Conservation (phyloP, 345 rosid species). For the Salix koriyanagi region DNA sequence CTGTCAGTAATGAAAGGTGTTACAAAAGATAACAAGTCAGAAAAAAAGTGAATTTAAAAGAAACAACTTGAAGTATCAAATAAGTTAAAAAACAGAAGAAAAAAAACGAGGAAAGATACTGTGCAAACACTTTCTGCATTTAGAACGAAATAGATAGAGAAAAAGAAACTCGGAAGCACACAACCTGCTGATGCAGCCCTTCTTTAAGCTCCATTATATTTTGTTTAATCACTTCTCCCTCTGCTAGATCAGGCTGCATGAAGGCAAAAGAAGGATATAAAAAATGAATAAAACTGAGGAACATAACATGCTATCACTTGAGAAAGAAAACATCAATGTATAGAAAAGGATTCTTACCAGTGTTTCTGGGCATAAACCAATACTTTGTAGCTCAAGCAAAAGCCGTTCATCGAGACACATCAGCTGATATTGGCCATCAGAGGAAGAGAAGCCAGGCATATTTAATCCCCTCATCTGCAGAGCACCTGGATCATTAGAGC, state of each 20-base stretch:
- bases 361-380: conserved; percentile 75
- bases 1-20: conserved; percentile 39
- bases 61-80: neutral
- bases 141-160: neutral
- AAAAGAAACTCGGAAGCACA: neutral
- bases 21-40: neutral
- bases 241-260: conserved; percentile 86
- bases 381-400: conserved; percentile 79
- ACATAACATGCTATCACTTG: neutral
- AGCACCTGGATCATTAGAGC: conserved; percentile 51
- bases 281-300: neutral
- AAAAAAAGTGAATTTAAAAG: neutral
- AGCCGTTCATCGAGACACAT: conserved; percentile 76
- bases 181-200: conserved; percentile 70
- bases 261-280: conserved; percentile 6
- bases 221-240: conserved; percentile 61
- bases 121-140: neutral
- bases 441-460: conserved; percentile 37
- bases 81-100: neutral
- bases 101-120: neutral
- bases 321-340: neutral
- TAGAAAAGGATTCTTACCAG: conserved; percentile 47
- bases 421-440: conserved; percentile 62
- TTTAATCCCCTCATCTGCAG: conserved; percentile 49
- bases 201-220: conserved; percentile 65